Conservation (phyloP, 495 filamentous ascomycete species). For the Evansstolkia leycettana region DNA sequence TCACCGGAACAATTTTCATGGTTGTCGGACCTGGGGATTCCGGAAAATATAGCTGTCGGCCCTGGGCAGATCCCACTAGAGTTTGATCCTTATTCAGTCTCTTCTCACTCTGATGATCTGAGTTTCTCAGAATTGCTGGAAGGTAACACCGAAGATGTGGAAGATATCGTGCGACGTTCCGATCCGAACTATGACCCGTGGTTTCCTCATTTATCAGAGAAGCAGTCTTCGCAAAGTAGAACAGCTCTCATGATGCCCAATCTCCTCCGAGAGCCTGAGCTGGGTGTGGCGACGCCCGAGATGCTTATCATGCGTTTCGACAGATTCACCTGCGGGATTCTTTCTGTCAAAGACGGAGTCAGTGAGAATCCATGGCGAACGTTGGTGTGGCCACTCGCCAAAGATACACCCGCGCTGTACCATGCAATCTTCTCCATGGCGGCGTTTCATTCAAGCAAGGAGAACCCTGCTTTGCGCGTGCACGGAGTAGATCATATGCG, state of each 20-base stretch:
- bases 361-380: conserved; percentile 72
- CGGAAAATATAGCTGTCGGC: conserved; percentile 2
- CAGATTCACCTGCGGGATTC: conserved; percentile 59
- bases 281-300: conserved; percentile 42
- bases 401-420: conserved; percentile 54
- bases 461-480: conserved; percentile 42
- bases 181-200: conserved; percentile 24
- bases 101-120: conserved; percentile 8
- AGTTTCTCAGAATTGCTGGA: conserved; percentile 26
- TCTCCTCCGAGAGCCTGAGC: conserved; percentile 26
- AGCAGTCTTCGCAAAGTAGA: neutral
- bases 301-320: conserved; percentile 59
- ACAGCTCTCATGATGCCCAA: neutral
- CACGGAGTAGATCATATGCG: conserved; percentile 65
- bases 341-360: conserved; percentile 60
- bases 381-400: conserved; percentile 59
- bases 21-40: conserved; percentile 6
- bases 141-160: conserved; percentile 40
- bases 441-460: conserved; percentile 58
- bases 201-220: conserved; percentile 14
- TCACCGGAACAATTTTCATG: conserved; percentile 8
- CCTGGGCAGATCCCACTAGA: conserved; percentile 3
- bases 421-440: conserved; percentile 68
- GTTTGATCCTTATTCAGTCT: conserved; percentile 1
- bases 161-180: conserved; percentile 45